Base-by-base conservation (phyloP, 345 rosid genomes). In the Pseudoturritis turrita region DNA sequence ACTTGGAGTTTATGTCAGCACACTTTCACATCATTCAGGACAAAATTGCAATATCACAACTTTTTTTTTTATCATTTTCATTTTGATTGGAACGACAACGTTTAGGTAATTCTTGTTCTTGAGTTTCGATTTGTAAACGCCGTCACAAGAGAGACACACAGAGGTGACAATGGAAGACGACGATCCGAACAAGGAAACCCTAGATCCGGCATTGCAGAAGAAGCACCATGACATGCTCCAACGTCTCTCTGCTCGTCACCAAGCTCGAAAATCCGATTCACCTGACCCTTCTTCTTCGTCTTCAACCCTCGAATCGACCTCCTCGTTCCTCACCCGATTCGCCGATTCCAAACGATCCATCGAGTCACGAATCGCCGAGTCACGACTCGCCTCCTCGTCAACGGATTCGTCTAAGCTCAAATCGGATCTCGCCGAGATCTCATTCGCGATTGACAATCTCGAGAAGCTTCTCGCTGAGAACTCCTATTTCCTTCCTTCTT, bases 161-260 rank as follows among this genome's bases (percentile, higher is more conserved):
- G 9, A 10, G 4, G 9, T 19, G 10, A 64, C 65, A 19, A 53
- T 69, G 74, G 79, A 76, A 49, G 79, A 65, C 10, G 36, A 59
- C 22, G 71, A 22, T 12, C 37, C 22, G 50, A 49, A 41, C 46
- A 44, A 15, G 23, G 62, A 58, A 77, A 67, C 57, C 73, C 74
- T 62, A 46, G 79, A 81, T 18, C 50, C 62, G 25, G 62, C 57
- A 10, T 58, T 83, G 43, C 78, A 80, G 77, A 83, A 86, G 77
- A 91, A 87, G 79, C 96, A 82, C 70, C 77, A 82, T 67, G 83
- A 78, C 63, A 88, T 93, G 97, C 85, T 93, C 8, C 86, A 93
- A 25, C 88, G 94, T 46, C 90, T 93, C 79, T 75, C 93, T n/a
- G 80, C 75, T 65, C 89, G 96, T 68, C 93, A 86, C 65, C 88